Evolutionary conservation across 1,284 basidiomycete species (phyloP).

Genomic region (Chiua sp.): DNA sequence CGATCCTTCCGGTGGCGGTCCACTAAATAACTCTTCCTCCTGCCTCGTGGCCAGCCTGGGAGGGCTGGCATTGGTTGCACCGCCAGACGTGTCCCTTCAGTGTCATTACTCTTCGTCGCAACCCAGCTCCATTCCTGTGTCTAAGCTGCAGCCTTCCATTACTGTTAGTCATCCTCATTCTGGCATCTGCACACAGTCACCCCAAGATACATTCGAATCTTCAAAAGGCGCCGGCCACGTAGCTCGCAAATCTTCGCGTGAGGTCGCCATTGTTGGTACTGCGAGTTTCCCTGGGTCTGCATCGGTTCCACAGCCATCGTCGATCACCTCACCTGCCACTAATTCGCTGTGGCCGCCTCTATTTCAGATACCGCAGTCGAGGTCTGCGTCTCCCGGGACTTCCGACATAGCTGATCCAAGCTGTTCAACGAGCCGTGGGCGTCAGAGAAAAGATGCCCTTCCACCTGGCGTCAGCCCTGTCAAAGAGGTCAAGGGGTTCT

Average conservation of each 20-base stretch:
- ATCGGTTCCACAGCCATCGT: slow-evolving; percentile 34
- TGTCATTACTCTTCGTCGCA: slow-evolving; percentile 56
- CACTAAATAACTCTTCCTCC: slow-evolving; percentile 41
- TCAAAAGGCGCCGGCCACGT: slow-evolving; percentile 26
- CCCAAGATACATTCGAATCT: slow-evolving; percentile 45
- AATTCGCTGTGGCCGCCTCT: slow-evolving; percentile 46
- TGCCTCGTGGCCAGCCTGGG: slow-evolving; percentile 50
- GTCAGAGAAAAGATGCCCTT: slow-evolving; percentile 42
- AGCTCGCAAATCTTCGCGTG: slow-evolving; percentile 51
- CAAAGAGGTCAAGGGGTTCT: slow-evolving; percentile 33
- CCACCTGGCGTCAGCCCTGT: slow-evolving; percentile 35
- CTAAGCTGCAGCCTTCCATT: slow-evolving; percentile 25
- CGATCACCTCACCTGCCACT: slow-evolving; percentile 15
- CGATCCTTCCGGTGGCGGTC: slow-evolving; percentile 32
- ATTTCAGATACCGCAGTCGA: slow-evolving; percentile 58
- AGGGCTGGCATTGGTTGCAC: slow-evolving; percentile 68
- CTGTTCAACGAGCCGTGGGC: slow-evolving; percentile 33
- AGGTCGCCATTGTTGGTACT: slow-evolving; percentile 63
- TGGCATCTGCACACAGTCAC: slow-evolving; percentile 47
- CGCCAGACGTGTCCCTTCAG: slow-evolving; percentile 65
- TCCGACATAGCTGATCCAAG: slow-evolving; percentile 41
- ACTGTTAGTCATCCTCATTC: slow-evolving; percentile 18
- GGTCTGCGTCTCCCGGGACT: slow-evolving; percentile 50
- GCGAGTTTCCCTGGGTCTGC: slow-evolving; percentile 30
- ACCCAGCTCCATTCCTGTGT: slow-evolving; percentile 52